Percentiles rank a stretch among this genome's conserved stretches.
Conservation (phyloP, 805 yeast species). For the Tanozyma kutaoensis region DNA sequence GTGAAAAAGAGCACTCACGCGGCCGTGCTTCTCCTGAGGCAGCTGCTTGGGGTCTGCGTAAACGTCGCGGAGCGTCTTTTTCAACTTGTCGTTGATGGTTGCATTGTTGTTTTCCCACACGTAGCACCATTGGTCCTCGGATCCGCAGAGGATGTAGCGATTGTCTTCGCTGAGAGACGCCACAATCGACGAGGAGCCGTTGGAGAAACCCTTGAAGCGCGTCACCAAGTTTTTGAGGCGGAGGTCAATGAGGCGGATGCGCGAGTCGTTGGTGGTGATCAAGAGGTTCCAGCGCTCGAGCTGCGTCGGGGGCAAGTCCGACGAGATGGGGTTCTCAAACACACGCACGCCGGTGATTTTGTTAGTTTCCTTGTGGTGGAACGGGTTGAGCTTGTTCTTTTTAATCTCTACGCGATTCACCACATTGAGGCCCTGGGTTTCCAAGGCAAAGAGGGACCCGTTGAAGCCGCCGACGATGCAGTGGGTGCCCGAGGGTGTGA, state of each 20-base stretch:
- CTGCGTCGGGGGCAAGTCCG: conserved; percentile 1
- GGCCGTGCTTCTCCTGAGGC: conserved; percentile 16
- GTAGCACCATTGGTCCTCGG: conserved; percentile 82
- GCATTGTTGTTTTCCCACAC: conserved; percentile 51
- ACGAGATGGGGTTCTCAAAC: conserved; percentile 14
- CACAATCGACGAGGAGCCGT: conserved; percentile 55
- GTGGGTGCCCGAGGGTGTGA: conserved; percentile 52
- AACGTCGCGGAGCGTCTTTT: conserved; percentile 19
- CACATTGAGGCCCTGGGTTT: conserved; percentile 48
- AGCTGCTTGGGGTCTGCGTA: conserved; percentile 20
- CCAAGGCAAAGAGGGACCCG: conserved; percentile 51
- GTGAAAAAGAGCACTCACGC: conserved; percentile 13
- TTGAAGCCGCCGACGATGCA: conserved; percentile 67
- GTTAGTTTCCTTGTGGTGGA: conserved; percentile 11
- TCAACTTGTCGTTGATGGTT: conserved; percentile 25
- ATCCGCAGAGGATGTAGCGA: conserved; percentile 54
- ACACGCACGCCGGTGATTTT: conserved; percentile 69
- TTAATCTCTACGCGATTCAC: conserved; percentile 18
- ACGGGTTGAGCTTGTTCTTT: conserved; percentile 10
- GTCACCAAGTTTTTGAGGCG: conserved; percentile 42
- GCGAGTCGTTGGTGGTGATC: conserved; percentile 69
- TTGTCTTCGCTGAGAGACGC: conserved; percentile 52
- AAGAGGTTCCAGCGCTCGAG: conserved; percentile 21
- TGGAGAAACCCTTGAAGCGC: conserved; percentile 61
- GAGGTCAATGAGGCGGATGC: conserved; percentile 52